Base-by-base conservation (phyloP, 202 grass and related monocot genomes). In the Eragrostis tef region DNA sequence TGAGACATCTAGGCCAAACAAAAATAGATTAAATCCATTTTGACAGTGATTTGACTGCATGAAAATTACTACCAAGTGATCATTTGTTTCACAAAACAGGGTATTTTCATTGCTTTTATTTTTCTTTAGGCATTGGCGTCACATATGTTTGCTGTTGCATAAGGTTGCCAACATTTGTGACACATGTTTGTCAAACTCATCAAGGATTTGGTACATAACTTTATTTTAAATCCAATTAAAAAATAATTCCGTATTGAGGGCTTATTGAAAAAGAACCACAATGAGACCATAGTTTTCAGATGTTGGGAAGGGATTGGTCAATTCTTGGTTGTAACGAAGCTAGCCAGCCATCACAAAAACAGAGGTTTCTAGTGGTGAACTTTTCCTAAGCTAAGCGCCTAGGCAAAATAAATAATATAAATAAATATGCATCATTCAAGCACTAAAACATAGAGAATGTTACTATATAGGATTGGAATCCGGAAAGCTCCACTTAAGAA, bases 401-500 rank as follows among this genome's bases (percentile, higher is more conserved):
- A 64, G 21, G 11, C 5, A 72, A 63, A 31, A 31, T 31, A 31
- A 31, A 31, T 31, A 31, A 31, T n/a, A 29, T 71, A 70, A 49
- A 85, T 29, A 71, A 39, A 57, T 68, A 67, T 39, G 19, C 13
- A 26, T 4, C 29, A 73, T 21, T 73, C 46, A 14, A 54, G 29
- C 63, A 64, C 62, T 64, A 26, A 79, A 69, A 26, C 44, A 56
- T 51, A 64, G 6, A 61, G 22, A 74, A 82, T 15, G 44, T 50
- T 31, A 31, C 29, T 26, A 47, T 22, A 6, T 14, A 21, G 21
- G 59, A 57, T 64, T 36, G 72, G 46, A 70, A 87, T 69, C 71
- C 62, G 42, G 61, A 42, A 69, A 61, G 61, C 44, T 79, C 61
- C 62, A 79, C 75, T 80, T 62, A 39, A 34, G 59, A 68, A 60